These are phyloP conservation scores for Candida sonorensis DNA, from an alignment of 805 yeast genomes.

Conservation along the genomic window DNA sequence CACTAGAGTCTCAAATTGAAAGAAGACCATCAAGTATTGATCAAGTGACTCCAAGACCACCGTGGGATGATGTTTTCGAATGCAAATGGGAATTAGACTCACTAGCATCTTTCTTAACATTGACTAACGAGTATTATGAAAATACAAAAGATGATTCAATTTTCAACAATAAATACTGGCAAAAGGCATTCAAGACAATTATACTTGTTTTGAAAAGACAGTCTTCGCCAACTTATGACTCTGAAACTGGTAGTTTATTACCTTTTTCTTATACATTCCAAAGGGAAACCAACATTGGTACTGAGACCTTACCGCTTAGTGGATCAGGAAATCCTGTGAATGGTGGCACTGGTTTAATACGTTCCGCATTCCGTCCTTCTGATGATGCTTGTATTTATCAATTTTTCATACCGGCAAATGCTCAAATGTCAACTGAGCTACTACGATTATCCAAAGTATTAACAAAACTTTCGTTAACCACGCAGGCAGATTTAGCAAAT, in stretches of 20 bases:
- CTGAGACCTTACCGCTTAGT: slow-evolving; percentile 72
- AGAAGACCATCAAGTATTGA: slow-evolving; percentile 52
- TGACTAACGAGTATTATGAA: slow-evolving; percentile 63
- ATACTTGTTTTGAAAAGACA: slow-evolving; percentile 52
- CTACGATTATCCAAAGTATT: slow-evolving; percentile 27
- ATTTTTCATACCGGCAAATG: slow-evolving; percentile 80
- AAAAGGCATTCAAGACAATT: slow-evolving; percentile 46
- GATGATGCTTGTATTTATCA: slow-evolving; percentile 83
- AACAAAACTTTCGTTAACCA: slow-evolving; percentile 7
- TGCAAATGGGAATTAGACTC: slow-evolving; percentile 89
- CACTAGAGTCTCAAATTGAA: slow-evolving; percentile 42
- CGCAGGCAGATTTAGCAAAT: slow-evolving; percentile 23
- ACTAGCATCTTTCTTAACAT: slow-evolving; percentile 70
- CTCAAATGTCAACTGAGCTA: slow-evolving; percentile 64
- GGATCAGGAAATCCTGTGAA: slow-evolving; percentile 86
- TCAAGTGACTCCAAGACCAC: slow-evolving; percentile 60
- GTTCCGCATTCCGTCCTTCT: slow-evolving; percentile 83
- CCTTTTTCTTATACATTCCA: slow-evolving; percentile 60
- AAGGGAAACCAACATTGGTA: slow-evolving; percentile 65
- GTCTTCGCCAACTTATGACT: slow-evolving; percentile 54
- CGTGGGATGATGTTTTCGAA: slow-evolving; percentile 71
- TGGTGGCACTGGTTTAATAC: slow-evolving; percentile 58
- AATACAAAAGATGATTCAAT: slow-evolving; percentile 43
- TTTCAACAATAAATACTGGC: slow-evolving; percentile 47
- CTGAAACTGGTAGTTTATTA: slow-evolving; percentile 38